A percentile compares a stretch with the other conserved stretches of the same genome.
These are phyloP conservation scores for Zizania latifolia DNA, from an alignment of 176 grass and related monocot genomes.

Conservation along the genomic window DNA sequence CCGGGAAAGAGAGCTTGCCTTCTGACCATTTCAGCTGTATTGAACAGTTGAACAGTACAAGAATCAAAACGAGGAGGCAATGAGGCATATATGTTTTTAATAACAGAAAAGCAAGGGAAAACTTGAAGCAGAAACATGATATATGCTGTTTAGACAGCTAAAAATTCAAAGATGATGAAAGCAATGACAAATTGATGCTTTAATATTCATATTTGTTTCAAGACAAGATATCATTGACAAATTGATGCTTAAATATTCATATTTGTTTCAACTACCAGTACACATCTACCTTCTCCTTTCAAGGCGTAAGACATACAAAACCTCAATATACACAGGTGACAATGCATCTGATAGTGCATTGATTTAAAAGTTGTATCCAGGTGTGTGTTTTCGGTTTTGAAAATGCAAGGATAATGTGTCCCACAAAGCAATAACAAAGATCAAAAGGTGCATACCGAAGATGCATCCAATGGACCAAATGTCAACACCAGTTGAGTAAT, in stretches of 20 bases:
- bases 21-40: conserved; percentile 91
- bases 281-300: neutral
- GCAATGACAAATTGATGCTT: neutral
- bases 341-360: neutral
- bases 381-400: neutral
- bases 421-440: neutral
- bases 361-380: neutral
- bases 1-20: conserved; percentile 83
- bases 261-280: neutral
- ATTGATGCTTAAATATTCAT: neutral
- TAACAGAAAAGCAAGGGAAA: neutral
- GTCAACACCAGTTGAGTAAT: conserved; percentile 94
- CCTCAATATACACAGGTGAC: neutral
- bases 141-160: neutral
- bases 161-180: neutral
- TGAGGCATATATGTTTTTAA: neutral
- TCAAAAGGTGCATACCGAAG: conserved; percentile 53
- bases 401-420: neutral
- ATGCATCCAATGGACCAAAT: conserved; percentile 97
- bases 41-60: conserved; percentile 24
- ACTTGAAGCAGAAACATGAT: neutral
- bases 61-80: neutral
- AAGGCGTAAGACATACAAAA: neutral
- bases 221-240: neutral
- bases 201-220: neutral